Evolutionary conservation across 371 early-diverging fungal species (phyloP).

Genomic region (Zancudomyces culisetae): DNA sequence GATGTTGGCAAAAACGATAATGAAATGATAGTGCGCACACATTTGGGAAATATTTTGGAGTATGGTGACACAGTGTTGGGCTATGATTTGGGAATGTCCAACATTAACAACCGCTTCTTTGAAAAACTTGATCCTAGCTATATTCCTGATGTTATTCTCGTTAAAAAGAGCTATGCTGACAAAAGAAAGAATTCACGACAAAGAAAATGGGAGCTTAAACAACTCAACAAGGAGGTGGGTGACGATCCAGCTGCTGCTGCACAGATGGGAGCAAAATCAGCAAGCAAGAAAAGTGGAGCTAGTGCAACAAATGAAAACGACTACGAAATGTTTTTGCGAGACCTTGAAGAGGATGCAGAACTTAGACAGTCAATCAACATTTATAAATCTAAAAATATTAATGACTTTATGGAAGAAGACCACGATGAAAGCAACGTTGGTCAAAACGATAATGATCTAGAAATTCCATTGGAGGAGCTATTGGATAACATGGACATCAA

Average conservation of each 20-base stretch:
- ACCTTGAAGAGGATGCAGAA: conserved; percentile 90
- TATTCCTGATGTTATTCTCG: conserved; percentile 72
- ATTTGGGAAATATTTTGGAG: conserved; percentile 75
- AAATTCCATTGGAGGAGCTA: conserved; percentile 67
- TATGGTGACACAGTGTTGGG: conserved; percentile 85
- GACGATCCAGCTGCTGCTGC: conserved; percentile 21
- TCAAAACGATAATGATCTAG: conserved; percentile 60
- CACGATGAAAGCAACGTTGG: conserved; percentile 29
- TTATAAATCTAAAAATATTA: conserved; percentile 36
- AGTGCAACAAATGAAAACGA: conserved; percentile 44
- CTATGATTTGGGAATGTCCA: conserved; percentile 68
- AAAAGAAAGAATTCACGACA: conserved; percentile 65
- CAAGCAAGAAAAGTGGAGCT: conserved; percentile 60
- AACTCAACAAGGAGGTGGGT: conserved; percentile 70
- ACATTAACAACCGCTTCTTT: conserved; percentile 79
- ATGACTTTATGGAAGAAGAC: conserved; percentile 8
- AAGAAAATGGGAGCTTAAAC: conserved; percentile 82
- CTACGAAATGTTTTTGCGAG: conserved; percentile 33
- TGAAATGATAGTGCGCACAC: conserved; percentile 71
- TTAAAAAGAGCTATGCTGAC: conserved; percentile 78
- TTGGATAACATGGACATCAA: conserved; percentile 60
- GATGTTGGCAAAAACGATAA: conserved; percentile 71
- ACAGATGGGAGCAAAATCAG: too few relatives aligned
- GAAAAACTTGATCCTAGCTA: conserved; percentile 36
- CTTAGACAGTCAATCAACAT: conserved; percentile 72